phyloP scores from a whole-genome alignment of 495 filamentous ascomycete genomes.

The Bombardia bombarda region DNA sequence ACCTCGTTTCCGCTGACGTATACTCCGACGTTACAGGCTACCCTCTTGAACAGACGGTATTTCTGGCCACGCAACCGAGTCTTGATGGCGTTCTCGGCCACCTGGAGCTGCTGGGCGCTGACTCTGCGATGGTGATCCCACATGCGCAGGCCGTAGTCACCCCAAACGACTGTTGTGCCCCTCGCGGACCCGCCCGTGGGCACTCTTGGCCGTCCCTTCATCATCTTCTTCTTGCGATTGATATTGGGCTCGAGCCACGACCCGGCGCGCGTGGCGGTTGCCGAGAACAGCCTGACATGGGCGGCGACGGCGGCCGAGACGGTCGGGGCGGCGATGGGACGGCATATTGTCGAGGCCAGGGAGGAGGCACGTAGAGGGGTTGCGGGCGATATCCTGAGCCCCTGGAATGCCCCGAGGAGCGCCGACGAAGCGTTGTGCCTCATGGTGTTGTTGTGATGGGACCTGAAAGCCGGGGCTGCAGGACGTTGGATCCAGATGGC shows the following conservation, averaged over 20 bases:
- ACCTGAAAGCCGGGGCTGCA: too few species aligned
- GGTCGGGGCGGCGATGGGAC: conserved; percentile 3
- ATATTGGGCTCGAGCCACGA: conserved; percentile 76
- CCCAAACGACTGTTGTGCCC: conserved; percentile 93
- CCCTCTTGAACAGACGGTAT: conserved; percentile 83
- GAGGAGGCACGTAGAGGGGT: conserved; percentile 20
- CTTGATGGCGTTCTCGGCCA: conserved; percentile 89
- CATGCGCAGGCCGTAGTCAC: conserved; percentile 92
- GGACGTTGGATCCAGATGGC: too few species aligned
- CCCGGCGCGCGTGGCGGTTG: conserved; percentile 50
- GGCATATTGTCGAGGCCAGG: conserved; percentile 18
- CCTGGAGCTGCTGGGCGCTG: conserved; percentile 75
- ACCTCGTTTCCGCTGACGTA: conserved; percentile 93
- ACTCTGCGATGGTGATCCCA: conserved; percentile 87
- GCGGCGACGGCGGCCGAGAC: conserved; percentile 6
- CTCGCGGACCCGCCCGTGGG: conserved; percentile 83
- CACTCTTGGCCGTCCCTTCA: conserved; percentile 82
- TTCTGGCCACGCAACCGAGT: conserved; percentile 81
- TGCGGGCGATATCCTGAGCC: conserved; percentile 31
- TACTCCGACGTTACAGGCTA: conserved; percentile 86
- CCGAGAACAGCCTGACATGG: conserved; percentile 62
- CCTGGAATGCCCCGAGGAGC: conserved; percentile 35
- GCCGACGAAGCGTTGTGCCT: conserved; percentile 27
- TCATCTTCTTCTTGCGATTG: conserved; percentile 70
- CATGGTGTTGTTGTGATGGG: conserved; percentile 34